Evolutionary conservation across 2,329 filamentous ascomycete species (phyloP).

Genomic region (Phyllosticta citribraziliensis): DNA sequence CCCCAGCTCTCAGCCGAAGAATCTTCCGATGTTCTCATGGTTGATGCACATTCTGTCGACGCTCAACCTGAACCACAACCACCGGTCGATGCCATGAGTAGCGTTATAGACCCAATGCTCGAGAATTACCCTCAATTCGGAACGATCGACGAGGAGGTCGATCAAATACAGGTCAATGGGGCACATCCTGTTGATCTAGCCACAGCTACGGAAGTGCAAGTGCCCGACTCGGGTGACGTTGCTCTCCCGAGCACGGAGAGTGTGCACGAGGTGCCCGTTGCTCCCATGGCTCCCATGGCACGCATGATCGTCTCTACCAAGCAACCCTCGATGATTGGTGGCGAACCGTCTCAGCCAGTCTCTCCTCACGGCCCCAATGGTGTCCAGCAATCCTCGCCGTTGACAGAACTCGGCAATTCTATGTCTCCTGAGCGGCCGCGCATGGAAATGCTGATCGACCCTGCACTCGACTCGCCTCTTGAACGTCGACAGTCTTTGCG

Average conservation of each 20-base stretch:
- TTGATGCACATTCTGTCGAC: background rate
- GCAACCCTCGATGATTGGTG: background rate
- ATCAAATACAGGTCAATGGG: constrained; percentile 1
- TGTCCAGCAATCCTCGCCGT: constrained; percentile 11
- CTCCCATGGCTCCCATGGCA: constrained; percentile 13
- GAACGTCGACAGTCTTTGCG: constrained; percentile 13
- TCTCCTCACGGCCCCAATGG: constrained; percentile 15
- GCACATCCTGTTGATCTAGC: background rate
- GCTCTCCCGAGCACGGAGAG: constrained; percentile 27
- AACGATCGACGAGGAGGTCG: background rate
- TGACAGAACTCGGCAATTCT: constrained; percentile 11
- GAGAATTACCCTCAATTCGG: background rate
- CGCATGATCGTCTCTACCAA: constrained; percentile 1
- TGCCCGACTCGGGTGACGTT: constrained; percentile 18
- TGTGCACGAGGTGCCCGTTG: constrained; percentile 13
- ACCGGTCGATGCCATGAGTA: background rate
- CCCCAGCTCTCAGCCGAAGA: background rate
- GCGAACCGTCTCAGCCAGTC: constrained; percentile 20
- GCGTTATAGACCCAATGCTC: background rate
- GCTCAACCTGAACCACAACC: background rate
- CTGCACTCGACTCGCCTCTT: background rate
- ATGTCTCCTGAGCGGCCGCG: constrained; percentile 10
- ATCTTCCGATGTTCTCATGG: background rate
- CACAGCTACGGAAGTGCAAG: constrained; percentile 15
- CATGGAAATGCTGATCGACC: background rate